phyloP scores from a whole-genome alignment of 129 eudicot species.

The Dittrichia graveolens region DNA sequence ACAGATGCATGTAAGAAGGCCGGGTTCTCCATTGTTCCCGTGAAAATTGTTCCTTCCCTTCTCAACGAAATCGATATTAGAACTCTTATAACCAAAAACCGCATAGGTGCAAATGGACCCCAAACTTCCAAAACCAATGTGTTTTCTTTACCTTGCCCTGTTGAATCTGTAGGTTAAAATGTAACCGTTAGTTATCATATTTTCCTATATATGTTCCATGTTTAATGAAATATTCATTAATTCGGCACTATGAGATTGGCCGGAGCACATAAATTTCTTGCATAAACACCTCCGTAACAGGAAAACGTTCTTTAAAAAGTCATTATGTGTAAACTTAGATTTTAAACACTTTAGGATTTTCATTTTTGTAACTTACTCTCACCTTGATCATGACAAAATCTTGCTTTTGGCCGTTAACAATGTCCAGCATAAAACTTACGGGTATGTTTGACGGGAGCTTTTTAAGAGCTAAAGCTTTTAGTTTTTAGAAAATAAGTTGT shows the following conservation, averaged over 20 bases:
- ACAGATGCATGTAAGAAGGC: slow-evolving; percentile 65
- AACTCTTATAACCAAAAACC: slow-evolving; percentile 35
- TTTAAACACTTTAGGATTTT: too few species aligned
- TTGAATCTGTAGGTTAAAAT: slow-evolving; percentile 1
- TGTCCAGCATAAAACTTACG: too few species aligned
- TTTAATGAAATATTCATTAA: not conserved
- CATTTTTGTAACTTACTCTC: too few species aligned
- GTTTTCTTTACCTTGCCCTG: slow-evolving; percentile 12
- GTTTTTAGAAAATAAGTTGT: too few species aligned
- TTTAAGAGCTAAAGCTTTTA: too few species aligned
- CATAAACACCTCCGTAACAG: too few species aligned
- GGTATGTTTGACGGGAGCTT: too few species aligned
- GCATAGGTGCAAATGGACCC: not conserved
- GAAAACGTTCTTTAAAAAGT: too few species aligned
- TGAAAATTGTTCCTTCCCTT: slow-evolving; percentile 56
- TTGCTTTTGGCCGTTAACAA: too few species aligned
- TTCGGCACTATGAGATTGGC: not conserved
- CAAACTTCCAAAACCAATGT: not conserved
- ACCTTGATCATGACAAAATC: too few species aligned
- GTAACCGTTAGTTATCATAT: not conserved
- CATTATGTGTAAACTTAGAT: too few species aligned
- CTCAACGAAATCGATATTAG: slow-evolving; percentile 52
- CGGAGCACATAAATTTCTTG: too few species aligned
- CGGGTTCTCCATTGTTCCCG: slow-evolving; percentile 56
- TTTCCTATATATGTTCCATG: not conserved